Base-by-base conservation (phyloP, 2,329 filamentous ascomycete species). In the Sporothrix phasma region DNA sequence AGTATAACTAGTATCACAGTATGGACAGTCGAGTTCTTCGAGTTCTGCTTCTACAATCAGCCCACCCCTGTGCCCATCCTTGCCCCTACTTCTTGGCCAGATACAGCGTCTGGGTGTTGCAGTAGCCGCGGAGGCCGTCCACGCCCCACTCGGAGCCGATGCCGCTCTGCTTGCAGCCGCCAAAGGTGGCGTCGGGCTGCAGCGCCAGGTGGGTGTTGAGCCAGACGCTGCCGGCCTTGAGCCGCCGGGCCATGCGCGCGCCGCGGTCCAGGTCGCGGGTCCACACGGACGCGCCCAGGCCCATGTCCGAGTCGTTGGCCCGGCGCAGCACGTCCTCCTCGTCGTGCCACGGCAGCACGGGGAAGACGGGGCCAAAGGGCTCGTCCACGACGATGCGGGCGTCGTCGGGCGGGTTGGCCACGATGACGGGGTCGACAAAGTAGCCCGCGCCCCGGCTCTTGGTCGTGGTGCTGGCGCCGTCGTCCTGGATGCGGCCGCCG, bases 401-500 rank as follows among this genome's bases (percentile, higher is more conserved):
- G 45, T 79, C 73, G 46, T 84, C 81, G 0, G 81, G 78, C 0
- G 84, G 84, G 68, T 83, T 82, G 61, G 85, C 80, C 64, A 87
- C 77, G 64, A 87, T 81, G n/a, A 81, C 81, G 0, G 84, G 84
- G 2, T 78, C 72, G 64, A 86, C 74, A 67, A 82, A 83, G 72
- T 81, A 86, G 2, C 83, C 84, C 58, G 58, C 58, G 79, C 70
- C 74, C 7, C 17, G 22, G 11, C 15, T 37, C 34, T 34, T 39
- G 5, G 22, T 41, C 13, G 46, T 49, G 4, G 31, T 41, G 8
- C 73, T 2, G 73, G 66, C 11, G 64, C 65, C 56, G n/a, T n/a
- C n/a, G n/a, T n/a, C n/a, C n/a, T n/a, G n/a, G 22, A 75, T 41
- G 6, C 43, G 2, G 5, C 4, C 41, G 11, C 29, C 26, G 26